phyloP scores from a whole-genome alignment of 2,329 filamentous ascomycete genomes.

The Fusarium sp. region DNA sequence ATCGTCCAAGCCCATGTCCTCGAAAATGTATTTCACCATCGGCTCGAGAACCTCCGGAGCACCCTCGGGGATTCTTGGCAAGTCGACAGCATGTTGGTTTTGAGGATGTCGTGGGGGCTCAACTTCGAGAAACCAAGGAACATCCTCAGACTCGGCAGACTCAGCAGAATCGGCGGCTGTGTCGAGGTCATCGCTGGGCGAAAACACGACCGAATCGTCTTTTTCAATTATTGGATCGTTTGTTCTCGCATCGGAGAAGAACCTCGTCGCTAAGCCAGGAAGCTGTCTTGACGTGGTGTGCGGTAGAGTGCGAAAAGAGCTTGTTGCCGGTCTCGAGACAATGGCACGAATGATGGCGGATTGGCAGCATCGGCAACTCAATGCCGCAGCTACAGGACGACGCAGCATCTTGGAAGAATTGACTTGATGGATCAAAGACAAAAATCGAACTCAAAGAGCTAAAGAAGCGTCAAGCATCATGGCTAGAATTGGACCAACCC shows the following conservation, averaged over 20 bases:
- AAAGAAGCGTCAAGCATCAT: constrained; percentile 20
- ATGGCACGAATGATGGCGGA: constrained; percentile 50
- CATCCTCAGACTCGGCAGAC: constrained; percentile 51
- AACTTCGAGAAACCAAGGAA: constrained; percentile 90
- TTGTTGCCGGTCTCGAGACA: constrained; percentile 39
- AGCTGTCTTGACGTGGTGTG: constrained; percentile 34
- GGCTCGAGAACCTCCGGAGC: constrained; percentile 78
- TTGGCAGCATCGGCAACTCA: constrained; percentile 52
- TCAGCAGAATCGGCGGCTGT: constrained; percentile 51
- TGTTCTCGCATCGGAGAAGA: constrained; percentile 40
- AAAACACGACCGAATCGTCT: constrained; percentile 13
- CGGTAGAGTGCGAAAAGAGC: constrained; percentile 42
- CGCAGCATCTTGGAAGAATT: constrained; percentile 45
- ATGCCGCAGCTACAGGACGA: constrained; percentile 48
- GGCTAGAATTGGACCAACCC: constrained; percentile 17
- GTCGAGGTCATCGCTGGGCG: constrained; percentile 30
- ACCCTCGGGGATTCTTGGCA: constrained; percentile 71
- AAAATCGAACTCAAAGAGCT: constrained; percentile 10
- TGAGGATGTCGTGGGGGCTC: constrained; percentile 68
- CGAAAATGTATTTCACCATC: constrained; percentile 81
- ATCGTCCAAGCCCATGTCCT: constrained; percentile 88
- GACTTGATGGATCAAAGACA: not conserved
- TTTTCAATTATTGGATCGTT: constrained; percentile 34
- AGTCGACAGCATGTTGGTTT: constrained; percentile 59
- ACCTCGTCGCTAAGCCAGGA: constrained; percentile 40